phyloP scores from a whole-genome alignment of 2,329 filamentous ascomycete species.

The Fusarium neocosmosporiellum region DNA sequence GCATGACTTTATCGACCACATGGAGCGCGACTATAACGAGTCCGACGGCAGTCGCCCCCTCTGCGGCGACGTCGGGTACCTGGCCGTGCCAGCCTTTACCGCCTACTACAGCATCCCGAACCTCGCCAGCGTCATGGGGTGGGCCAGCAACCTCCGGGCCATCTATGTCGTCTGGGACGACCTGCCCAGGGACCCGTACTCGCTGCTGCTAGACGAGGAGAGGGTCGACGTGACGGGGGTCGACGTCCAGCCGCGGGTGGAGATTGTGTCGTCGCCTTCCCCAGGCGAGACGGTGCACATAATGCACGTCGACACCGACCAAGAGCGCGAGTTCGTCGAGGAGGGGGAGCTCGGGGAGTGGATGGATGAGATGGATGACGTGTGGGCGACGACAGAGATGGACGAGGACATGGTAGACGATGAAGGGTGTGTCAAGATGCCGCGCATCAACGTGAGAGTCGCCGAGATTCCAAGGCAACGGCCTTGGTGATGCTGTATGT shows the following conservation, averaged over 20 bases:
- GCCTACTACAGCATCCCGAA: conserved; percentile 39
- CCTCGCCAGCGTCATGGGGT: conserved; percentile 27
- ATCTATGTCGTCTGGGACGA: conserved; percentile 41
- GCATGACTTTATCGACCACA: conserved; percentile 25
- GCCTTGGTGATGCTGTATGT: neutral
- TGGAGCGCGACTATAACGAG: neutral
- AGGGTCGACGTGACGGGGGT: neutral
- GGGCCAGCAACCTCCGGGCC: conserved; percentile 23
- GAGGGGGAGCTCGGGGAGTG: conserved; percentile 16
- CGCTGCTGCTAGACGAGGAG: neutral
- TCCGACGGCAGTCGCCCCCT: neutral
- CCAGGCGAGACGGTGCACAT: conserved; percentile 13
- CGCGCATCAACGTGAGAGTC: conserved; percentile 7
- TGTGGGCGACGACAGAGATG: conserved; percentile 16
- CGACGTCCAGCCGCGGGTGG: conserved; percentile 22
- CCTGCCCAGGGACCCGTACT: conserved; percentile 16
- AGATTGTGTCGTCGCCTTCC: neutral
- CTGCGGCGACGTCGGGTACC: conserved; percentile 22
- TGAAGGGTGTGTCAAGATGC: conserved; percentile 5
- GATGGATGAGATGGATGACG: conserved; percentile 24
- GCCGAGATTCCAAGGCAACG: neutral
- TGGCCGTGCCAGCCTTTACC: conserved; percentile 43
- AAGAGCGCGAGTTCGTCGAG: neutral
- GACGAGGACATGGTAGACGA: conserved; percentile 15
- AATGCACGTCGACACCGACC: conserved; percentile 2